Evolutionary conservation across 208 protist genomes (phyloP).

Genomic region (Herpetomonas samuelpessoai): DNA sequence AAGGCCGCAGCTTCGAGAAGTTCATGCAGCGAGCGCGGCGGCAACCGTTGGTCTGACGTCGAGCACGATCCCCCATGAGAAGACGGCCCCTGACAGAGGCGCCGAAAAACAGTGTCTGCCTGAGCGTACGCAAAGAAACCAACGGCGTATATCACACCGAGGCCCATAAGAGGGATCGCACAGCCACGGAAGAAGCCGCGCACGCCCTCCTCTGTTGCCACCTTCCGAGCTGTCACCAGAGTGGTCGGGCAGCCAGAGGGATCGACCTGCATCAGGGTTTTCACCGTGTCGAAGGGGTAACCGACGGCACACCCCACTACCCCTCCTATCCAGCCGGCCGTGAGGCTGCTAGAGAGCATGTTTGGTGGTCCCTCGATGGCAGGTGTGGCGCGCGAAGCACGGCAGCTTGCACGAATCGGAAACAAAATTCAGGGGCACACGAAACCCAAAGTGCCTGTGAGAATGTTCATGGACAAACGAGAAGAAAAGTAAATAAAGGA

Average conservation of each 20-base stretch:
- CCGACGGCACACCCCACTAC: constrained; percentile 25
- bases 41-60: too few species aligned
- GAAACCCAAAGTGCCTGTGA: background rate
- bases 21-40: too few species aligned
- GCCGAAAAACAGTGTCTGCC: constrained; percentile 22
- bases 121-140: constrained; percentile 44
- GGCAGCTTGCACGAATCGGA: background rate
- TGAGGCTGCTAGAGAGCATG: constrained; percentile 15
- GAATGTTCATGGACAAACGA: constrained; percentile 5
- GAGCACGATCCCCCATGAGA: too few species aligned
- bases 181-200: constrained; percentile 42
- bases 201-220: constrained; percentile 21
- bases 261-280: constrained; percentile 42
- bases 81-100: too few species aligned
- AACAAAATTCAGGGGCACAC: background rate
- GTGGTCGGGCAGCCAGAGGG: constrained; percentile 11
- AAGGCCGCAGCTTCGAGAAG: constrained; percentile 12
- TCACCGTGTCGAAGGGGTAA: constrained; percentile 59
- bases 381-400: background rate
- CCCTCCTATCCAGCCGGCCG: constrained; percentile 37
- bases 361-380: background rate
- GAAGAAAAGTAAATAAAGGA: constrained; percentile 3
- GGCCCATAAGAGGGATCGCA: constrained; percentile 23
- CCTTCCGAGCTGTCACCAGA: constrained; percentile 6
- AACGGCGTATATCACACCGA: constrained; percentile 29